Evolutionary conservation across 441 rosid species (phyloP).

Genomic region (Pelargonium cotyledonis): DNA sequence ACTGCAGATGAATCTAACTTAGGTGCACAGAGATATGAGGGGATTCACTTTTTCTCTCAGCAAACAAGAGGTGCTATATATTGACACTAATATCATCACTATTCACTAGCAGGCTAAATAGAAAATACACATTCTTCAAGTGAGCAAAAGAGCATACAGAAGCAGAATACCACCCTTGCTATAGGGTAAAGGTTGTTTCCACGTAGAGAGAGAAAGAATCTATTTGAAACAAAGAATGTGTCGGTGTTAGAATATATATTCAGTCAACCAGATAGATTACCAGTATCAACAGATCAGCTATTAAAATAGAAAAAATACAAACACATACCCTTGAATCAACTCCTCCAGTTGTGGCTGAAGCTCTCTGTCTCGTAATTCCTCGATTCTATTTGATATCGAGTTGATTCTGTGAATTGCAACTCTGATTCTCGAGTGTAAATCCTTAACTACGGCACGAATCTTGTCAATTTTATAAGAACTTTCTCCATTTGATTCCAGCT

Average conservation of each 20-base stretch:
- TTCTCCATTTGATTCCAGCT: slow-evolving; percentile 63
- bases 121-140: no score
- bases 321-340: slow-evolving; percentile 73
- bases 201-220: no score
- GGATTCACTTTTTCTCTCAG: no score
- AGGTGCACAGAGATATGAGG: no score
- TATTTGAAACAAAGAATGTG: no score
- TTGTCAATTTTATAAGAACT: slow-evolving; percentile 53
- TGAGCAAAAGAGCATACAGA: no score
- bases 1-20: not conserved
- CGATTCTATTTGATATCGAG: slow-evolving; percentile 80
- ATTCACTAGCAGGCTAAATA: no score
- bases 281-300: not conserved
- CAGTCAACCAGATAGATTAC: not conserved
- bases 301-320: not conserved
- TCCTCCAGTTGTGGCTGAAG: slow-evolving; percentile 97
- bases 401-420: slow-evolving; percentile 87
- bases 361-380: slow-evolving; percentile 85
- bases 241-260: no score
- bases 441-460: slow-evolving; percentile 83
- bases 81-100: no score
- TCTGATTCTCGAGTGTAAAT: slow-evolving; percentile 83
- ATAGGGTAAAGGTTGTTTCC: no score
- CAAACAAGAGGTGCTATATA: no score
- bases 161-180: no score